Conservation (phyloP, 202 grass and related monocot species). For the Panicum virgatum region DNA sequence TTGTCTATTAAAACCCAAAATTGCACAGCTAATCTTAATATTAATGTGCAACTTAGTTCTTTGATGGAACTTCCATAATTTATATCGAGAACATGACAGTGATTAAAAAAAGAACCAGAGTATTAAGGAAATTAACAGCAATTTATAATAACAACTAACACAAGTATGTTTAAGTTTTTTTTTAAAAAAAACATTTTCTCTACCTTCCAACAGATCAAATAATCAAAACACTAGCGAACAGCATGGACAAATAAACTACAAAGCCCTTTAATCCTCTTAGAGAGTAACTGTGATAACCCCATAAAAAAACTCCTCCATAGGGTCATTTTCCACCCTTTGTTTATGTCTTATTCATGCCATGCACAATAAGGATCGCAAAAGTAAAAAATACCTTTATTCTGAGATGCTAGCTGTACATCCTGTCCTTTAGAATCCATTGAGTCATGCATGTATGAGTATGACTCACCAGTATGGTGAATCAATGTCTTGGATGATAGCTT, state of each 20-base stretch:
- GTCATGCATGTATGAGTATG: slow-evolving; percentile 19
- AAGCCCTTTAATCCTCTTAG: background rate
- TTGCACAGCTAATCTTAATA: background rate
- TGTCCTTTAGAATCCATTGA: slow-evolving; percentile 37
- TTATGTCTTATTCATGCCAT: slow-evolving; percentile 1
- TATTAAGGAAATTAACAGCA: slow-evolving; percentile 1
- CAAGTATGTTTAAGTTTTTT: background rate
- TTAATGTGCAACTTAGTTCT: background rate
- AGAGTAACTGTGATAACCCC: background rate
- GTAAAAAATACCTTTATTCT: slow-evolving; percentile 32
- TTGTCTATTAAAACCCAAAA: background rate
- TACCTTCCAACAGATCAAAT: background rate
- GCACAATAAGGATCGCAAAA: background rate
- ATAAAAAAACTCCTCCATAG: background rate
- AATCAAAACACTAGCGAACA: background rate
- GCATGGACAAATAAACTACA: slow-evolving; percentile 15
- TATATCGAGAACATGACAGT: slow-evolving; percentile 1
- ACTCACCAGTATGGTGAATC: slow-evolving; percentile 13
- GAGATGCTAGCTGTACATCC: background rate
- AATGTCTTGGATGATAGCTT: slow-evolving; percentile 25
- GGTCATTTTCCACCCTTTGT: background rate
- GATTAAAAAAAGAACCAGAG: background rate
- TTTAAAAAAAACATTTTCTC: background rate
- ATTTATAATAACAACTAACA: slow-evolving; percentile 8
- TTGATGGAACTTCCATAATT: background rate